A percentile compares a stretch with the other conserved stretches of the same genome.
Conservation (phyloP, 257 asterid genomes). For the Solanum appendiculatum region DNA sequence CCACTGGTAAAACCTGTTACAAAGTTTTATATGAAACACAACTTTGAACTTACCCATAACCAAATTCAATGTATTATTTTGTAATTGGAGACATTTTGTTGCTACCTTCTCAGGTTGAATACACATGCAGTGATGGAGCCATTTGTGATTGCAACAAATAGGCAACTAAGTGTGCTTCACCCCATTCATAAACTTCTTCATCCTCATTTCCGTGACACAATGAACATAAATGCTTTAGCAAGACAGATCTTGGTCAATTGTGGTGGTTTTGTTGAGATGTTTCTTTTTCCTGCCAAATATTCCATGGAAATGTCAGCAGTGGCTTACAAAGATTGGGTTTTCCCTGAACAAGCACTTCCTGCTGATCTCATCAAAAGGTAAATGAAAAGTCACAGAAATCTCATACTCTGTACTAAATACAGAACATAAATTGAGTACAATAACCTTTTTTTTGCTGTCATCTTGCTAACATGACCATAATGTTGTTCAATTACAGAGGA, state of each 20-base stretch:
- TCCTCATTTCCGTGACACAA: constrained; percentile 63
- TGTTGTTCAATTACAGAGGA: constrained; percentile 27
- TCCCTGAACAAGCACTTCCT: constrained; percentile 60
- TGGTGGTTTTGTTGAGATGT: constrained; percentile 45
- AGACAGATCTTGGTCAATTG: constrained; percentile 47
- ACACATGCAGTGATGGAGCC: constrained; percentile 62
- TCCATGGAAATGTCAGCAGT: constrained; percentile 48
- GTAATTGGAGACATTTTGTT: neutral
- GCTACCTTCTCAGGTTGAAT: constrained; percentile 20
- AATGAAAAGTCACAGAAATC: neutral
- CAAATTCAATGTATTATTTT: neutral
- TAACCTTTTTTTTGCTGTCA: neutral
- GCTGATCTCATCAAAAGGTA: constrained; percentile 59
- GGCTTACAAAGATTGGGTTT: constrained; percentile 39
- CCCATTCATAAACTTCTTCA: constrained; percentile 52
- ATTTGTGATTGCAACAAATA: constrained; percentile 50
- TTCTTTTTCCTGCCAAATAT: constrained; percentile 41
- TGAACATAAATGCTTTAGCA: constrained; percentile 59
- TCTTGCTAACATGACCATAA: neutral
- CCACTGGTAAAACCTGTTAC: constrained; percentile 46
- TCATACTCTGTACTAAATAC: neutral
- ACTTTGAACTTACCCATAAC: neutral
- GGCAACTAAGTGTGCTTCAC: constrained; percentile 51
- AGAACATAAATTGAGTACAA: too few species aligned
- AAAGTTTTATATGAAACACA: neutral